Percentiles rank a stretch among this genome's conserved stretches.
Conservation (phyloP, 2,329 filamentous ascomycete genomes). For the Aspergillus tanneri region DNA sequence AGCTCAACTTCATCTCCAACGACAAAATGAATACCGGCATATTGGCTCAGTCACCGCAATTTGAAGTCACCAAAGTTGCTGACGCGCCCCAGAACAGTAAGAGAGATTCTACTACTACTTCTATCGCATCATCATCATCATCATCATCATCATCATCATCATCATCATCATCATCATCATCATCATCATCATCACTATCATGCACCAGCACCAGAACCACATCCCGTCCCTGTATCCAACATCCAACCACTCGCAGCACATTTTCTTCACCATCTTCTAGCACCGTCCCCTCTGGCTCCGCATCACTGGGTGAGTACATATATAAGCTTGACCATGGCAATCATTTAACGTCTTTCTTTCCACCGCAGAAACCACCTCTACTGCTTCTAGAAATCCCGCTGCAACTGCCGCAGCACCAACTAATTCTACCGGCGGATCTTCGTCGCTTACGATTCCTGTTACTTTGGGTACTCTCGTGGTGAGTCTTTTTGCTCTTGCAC, state of each 20-base stretch:
- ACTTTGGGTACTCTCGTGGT: constrained; percentile 31
- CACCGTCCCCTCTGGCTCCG: constrained; percentile 25
- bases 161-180: constrained; percentile 9
- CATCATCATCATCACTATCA: constrained; percentile 2
- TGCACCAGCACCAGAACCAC: constrained; percentile 8
- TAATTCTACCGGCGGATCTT: constrained; percentile 27
- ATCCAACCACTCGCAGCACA: constrained; percentile 14
- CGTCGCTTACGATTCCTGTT: constrained; percentile 26
- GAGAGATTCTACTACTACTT: constrained; percentile 22
- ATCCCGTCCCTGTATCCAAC: constrained; percentile 17
- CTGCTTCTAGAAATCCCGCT: constrained; percentile 16
- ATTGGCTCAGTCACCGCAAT: constrained; percentile 41
- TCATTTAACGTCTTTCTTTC: constrained; percentile 15
- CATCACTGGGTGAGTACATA: constrained; percentile 28
- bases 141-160: constrained; percentile 8
- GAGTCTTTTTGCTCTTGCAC: constrained; percentile 26
- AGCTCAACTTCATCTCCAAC: constrained; percentile 44
- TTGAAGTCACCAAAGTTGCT: constrained; percentile 24
- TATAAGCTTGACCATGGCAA: background rate
- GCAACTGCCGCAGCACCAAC: constrained; percentile 21
- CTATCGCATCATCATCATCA: constrained; percentile 13
- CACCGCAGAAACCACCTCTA: constrained; percentile 4
- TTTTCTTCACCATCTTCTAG: constrained; percentile 19
- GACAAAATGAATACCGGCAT: constrained; percentile 38
- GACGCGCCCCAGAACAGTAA: constrained; percentile 22